Base-by-base conservation (phyloP, 345 rosid species). In the Moringa oleifera region DNA sequence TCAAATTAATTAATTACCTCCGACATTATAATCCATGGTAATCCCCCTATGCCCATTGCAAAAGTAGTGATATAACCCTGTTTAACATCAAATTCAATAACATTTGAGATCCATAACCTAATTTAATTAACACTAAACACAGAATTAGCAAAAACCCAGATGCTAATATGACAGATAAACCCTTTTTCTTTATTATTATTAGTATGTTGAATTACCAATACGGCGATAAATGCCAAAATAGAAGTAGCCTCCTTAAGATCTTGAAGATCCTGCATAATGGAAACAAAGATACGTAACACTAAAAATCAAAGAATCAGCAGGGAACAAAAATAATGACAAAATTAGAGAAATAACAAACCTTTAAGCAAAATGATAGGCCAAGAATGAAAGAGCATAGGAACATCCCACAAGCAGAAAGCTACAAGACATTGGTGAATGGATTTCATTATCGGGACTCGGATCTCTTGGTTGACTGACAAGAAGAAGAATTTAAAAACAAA, bases 21-120 rank as follows among this genome's bases (percentile, higher is more conserved):
- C 4, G 95, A 81, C 87, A 85, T 81, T 49, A 85, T 68, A 47
- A 80, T 65, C 78, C 83, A 80, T n/a, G 87, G 85, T 63, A 85
- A 37, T 55, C 85, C 83, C 52, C 83, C 75, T 66, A 85, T 62
- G 47, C 90, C 87, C 31, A 78, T 17, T 36, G 73, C 61, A 60
- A 59, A 73, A 28, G 62, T 47, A 12, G 62, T 36, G 23, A 68
- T n/a, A 53, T 58, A 66, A 2, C 79, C 86, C 95, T 85, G 67
- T 19, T 46, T 54, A 18, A 46, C 25, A 20, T 52, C 54, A 47
- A n/a, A n/a, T n/a, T n/a, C n/a, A n/a, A n/a, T n/a, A n/a, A n/a
- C n/a, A n/a, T n/a, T n/a, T n/a, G n/a, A n/a, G n/a, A n/a, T n/a
- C n/a, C n/a, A n/a, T n/a, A n/a, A n/a, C n/a, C n/a, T n/a, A n/a